These are phyloP conservation scores for Cyberlindnera galapagoensis DNA, from an alignment of 805 yeast species.

Conservation along the genomic window DNA sequence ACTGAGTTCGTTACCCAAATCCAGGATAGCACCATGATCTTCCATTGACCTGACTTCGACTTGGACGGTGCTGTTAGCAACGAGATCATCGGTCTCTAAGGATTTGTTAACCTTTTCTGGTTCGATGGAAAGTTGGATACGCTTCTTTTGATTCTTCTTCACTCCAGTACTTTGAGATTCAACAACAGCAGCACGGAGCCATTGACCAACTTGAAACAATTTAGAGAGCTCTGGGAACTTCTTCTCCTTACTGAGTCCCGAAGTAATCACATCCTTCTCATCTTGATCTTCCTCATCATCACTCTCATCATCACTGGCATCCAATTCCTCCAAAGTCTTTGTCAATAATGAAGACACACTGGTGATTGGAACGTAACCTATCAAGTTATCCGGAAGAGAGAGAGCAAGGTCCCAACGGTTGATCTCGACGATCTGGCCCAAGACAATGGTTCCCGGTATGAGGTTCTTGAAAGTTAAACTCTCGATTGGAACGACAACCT, in stretches of 20 bases:
- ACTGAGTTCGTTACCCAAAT: conserved; percentile 54
- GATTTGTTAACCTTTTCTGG: conserved; percentile 63
- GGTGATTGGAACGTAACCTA: conserved; percentile 74
- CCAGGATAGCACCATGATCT: conserved; percentile 85
- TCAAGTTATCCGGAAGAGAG: conserved; percentile 72
- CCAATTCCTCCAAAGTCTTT: conserved; percentile 47
- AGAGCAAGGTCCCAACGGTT: conserved; percentile 58
- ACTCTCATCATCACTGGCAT: conserved; percentile 38
- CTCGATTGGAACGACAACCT: conserved; percentile 45
- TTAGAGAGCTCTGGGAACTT: conserved; percentile 51
- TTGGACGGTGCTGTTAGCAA: conserved; percentile 60
- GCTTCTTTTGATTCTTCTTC: conserved; percentile 40
- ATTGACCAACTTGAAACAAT: conserved; percentile 68
- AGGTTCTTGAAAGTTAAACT: conserved; percentile 55
- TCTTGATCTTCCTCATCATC: conserved; percentile 32
- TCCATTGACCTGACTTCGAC: conserved; percentile 73
- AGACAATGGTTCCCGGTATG: conserved; percentile 62
- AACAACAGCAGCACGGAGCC: conserved; percentile 77
- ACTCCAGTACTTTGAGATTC: conserved; percentile 40
- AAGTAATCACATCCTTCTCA: conserved; percentile 11
- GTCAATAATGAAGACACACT: conserved; percentile 62
- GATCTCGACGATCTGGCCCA: conserved; percentile 69
- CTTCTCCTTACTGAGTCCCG: conserved; percentile 23
- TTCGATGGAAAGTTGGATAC: conserved; percentile 65
- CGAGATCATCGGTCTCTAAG: conserved; percentile 59